Evolutionary conservation across 2,329 filamentous ascomycete genomes (phyloP).

Genomic region (Aspergillus thermomutatus): DNA sequence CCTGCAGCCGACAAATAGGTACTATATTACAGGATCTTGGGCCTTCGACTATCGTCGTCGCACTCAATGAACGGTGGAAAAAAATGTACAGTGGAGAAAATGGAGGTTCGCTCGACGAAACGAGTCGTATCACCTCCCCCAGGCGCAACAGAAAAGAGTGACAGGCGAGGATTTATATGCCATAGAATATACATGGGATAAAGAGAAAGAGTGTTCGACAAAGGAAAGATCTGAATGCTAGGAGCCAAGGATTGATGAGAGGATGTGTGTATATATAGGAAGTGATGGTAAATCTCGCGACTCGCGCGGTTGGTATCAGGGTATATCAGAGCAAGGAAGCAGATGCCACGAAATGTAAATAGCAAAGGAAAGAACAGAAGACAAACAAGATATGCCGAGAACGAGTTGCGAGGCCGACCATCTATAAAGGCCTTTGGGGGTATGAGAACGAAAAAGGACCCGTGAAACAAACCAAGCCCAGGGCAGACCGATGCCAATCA

Average conservation of each 20-base stretch:
- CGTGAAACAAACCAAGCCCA: constrained; percentile 21
- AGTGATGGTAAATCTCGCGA: constrained; percentile 27
- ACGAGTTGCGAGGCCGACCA: constrained; percentile 32
- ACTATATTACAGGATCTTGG: constrained; percentile 34
- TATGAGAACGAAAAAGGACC: constrained; percentile 32
- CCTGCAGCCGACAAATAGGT: constrained; percentile 8
- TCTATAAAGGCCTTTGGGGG: constrained; percentile 39
- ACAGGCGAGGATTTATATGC: constrained; percentile 7
- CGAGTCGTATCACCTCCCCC: not conserved
- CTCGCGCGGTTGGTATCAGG: constrained; percentile 33
- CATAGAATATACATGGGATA: constrained; percentile 3
- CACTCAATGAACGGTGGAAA: constrained; percentile 16
- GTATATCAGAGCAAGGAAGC: constrained; percentile 13
- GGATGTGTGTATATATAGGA: constrained; percentile 20
- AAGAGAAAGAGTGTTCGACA: constrained; percentile 16
- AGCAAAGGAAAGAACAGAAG: constrained; percentile 17
- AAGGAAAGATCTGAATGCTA: constrained; percentile 10
- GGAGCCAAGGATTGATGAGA: constrained; percentile 21
- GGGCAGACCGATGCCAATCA: constrained; percentile 22
- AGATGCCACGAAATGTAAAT: constrained; percentile 7
- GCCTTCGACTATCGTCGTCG: constrained; percentile 20
- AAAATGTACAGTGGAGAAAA: constrained; percentile 13
- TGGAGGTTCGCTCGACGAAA: not conserved
- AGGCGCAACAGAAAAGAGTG: not conserved
- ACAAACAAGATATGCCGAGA: constrained; percentile 22